A percentile compares a stretch with the other conserved stretches of the same genome.
These are phyloP conservation scores for Auriscalpium microsporum DNA, from an alignment of 768 basidiomycete genomes.

Conservation along the genomic window DNA sequence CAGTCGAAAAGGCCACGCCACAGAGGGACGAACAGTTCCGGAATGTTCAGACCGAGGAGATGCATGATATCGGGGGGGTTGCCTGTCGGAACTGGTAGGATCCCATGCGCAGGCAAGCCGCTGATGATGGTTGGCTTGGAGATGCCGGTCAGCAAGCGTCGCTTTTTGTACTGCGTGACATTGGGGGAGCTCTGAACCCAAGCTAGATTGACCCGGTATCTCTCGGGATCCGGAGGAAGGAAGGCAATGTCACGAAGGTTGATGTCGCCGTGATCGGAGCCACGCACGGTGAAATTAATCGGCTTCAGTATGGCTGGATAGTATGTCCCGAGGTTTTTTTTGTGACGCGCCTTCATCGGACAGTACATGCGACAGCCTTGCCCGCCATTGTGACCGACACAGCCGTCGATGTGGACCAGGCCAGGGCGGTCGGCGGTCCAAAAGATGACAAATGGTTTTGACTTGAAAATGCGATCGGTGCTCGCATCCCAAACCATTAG, in stretches of 20 bases:
- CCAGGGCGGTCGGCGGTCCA: conserved; percentile 27
- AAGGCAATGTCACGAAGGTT: no score
- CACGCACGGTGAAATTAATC: neutral
- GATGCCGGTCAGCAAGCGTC: neutral
- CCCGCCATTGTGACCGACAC: conserved; percentile 28
- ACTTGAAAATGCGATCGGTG: neutral
- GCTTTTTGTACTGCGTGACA: neutral
- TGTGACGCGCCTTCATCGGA: conserved; percentile 22
- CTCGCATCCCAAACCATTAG: conserved; percentile 19
- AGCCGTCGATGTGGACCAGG: conserved; percentile 24
- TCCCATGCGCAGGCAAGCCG: neutral
- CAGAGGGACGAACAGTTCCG: conserved; percentile 24
- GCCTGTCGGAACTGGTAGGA: conserved; percentile 2
- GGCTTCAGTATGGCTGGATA: conserved; percentile 18
- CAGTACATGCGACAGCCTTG: conserved; percentile 22
- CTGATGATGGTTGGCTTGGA: neutral
- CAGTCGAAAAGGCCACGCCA: conserved; percentile 25
- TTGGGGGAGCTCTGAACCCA: neutral
- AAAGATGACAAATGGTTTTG: conserved; percentile 12
- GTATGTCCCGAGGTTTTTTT: conserved; percentile 23
- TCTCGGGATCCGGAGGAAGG: neutral
- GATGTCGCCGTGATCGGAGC: neutral
- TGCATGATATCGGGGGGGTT: conserved; percentile 34
- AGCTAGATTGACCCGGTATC: neutral
- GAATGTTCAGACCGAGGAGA: conserved; percentile 27